A percentile compares a stretch with the other conserved stretches of the same genome.
These are phyloP conservation scores for Orbilia javanica DNA, from an alignment of 2,329 filamentous ascomycete genomes.

Conservation along the genomic window DNA sequence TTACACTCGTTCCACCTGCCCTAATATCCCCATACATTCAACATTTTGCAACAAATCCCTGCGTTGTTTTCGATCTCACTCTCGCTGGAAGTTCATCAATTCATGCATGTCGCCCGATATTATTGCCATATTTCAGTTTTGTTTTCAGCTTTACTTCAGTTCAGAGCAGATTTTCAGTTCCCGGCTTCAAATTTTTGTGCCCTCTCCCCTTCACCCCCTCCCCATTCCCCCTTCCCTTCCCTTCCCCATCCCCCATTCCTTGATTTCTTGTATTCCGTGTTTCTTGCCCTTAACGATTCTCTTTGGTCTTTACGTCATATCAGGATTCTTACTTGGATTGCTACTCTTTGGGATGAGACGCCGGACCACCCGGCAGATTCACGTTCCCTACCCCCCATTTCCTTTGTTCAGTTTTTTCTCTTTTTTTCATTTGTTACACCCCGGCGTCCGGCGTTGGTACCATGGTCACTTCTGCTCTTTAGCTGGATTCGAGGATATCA, in stretches of 20 bases:
- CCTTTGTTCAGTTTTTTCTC: conserved; percentile 40
- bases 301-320: conserved; percentile 31
- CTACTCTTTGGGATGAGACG: conserved; percentile 9
- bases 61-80: conserved; percentile 32
- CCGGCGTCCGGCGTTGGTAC: conserved; percentile 47
- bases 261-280: conserved; percentile 35
- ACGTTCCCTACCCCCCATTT: conserved; percentile 47
- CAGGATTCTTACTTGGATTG: conserved; percentile 13
- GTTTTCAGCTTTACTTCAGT: not conserved
- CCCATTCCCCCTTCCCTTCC: not conserved
- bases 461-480: conserved; percentile 20
- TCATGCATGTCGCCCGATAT: conserved; percentile 28
- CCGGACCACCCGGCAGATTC: conserved; percentile 5
- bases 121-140: conserved; percentile 30
- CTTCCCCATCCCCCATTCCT: not conserved
- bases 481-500: conserved; percentile 20
- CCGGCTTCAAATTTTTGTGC: conserved; percentile 11
- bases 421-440: conserved; percentile 3
- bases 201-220: too few species aligned
- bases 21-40: conserved; percentile 22
- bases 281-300: conserved; percentile 17
- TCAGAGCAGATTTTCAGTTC: conserved; percentile 41
- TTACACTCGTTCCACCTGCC: conserved; percentile 50
- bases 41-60: conserved; percentile 40
- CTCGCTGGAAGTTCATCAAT: conserved; percentile 4